Conservation (phyloP, 2,329 filamentous ascomycete species). For the Tolypocladium tropicale region DNA sequence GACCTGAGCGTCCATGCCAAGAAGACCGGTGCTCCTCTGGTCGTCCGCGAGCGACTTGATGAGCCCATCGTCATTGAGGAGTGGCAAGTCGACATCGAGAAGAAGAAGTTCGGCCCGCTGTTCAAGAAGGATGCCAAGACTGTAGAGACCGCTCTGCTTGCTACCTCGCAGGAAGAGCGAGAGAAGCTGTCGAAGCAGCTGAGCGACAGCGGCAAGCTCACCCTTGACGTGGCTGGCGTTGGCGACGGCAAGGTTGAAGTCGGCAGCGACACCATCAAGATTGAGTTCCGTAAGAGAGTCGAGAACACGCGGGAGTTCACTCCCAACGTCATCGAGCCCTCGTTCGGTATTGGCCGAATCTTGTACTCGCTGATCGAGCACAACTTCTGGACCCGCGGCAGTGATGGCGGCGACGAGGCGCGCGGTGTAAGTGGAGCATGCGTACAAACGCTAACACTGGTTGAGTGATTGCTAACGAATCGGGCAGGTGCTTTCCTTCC, state of each 20-base stretch:
- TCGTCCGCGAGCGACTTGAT: conserved; percentile 73
- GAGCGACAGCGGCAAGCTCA: conserved; percentile 61
- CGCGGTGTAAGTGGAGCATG: conserved; percentile 59
- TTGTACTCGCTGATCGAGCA: conserved; percentile 91
- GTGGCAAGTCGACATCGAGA: conserved; percentile 80
- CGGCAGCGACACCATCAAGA: conserved; percentile 65
- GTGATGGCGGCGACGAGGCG: conserved; percentile 55
- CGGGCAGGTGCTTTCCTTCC: conserved; percentile 40
- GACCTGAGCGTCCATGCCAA: conserved; percentile 88
- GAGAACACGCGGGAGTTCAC: conserved; percentile 87
- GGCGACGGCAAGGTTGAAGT: conserved; percentile 68
- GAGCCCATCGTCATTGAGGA: conserved; percentile 74
- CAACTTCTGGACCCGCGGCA: conserved; percentile 77
- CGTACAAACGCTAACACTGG: neutral
- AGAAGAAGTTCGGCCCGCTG: conserved; percentile 89
- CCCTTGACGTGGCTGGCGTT: conserved; percentile 60
- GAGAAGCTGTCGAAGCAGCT: conserved; percentile 71
- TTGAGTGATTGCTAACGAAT: neutral
- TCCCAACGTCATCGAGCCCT: conserved; percentile 94
- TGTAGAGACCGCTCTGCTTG: conserved; percentile 69
- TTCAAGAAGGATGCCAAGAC: conserved; percentile 93
- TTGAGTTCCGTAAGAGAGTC: conserved; percentile 72
- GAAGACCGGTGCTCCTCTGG: conserved; percentile 76
- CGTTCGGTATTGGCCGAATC: conserved; percentile 93
- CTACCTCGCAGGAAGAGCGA: conserved; percentile 68